Evolutionary conservation across 2,329 filamentous ascomycete genomes (phyloP).

Genomic region (Pestalotiopsis sp.): DNA sequence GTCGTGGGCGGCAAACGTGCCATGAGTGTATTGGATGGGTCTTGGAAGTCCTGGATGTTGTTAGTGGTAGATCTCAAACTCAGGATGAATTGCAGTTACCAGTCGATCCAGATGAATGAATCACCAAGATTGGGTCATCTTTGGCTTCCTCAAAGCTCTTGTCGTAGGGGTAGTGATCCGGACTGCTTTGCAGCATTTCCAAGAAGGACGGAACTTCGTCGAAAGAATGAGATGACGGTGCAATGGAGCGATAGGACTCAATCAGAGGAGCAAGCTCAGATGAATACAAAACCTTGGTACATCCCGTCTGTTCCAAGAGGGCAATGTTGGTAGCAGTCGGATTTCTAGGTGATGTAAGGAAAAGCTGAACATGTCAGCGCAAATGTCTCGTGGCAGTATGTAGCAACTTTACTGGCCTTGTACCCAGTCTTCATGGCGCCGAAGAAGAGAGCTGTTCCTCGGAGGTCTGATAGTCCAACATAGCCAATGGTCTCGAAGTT

Average conservation of each 20-base stretch:
- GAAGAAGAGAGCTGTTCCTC: constrained; percentile 32
- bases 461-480: constrained; percentile 31
- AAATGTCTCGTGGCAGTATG: not conserved
- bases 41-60: constrained; percentile 14
- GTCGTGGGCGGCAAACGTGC: not conserved
- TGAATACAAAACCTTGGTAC: constrained; percentile 20
- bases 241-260: constrained; percentile 7
- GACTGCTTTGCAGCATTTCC: constrained; percentile 20
- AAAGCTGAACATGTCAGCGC: constrained; percentile 14
- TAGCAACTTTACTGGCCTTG: constrained; percentile 22
- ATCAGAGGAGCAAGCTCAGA: constrained; percentile 19
- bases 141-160: constrained; percentile 23
- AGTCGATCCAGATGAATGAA: constrained; percentile 29
- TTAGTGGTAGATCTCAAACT: not conserved
- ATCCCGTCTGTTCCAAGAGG: constrained; percentile 21
- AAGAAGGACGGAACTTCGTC: constrained; percentile 19
- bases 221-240: not conserved
- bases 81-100: constrained; percentile 13
- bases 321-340: constrained; percentile 18
- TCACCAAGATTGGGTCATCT: constrained; percentile 21
- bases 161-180: constrained; percentile 18
- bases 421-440: constrained; percentile 40
- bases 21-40: constrained; percentile 15
- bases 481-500: constrained; percentile 31
- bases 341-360: constrained; percentile 26